These are phyloP conservation scores for Gastrolobium villosum DNA, from an alignment of 306 rosid genomes.

Conservation along the genomic window DNA sequence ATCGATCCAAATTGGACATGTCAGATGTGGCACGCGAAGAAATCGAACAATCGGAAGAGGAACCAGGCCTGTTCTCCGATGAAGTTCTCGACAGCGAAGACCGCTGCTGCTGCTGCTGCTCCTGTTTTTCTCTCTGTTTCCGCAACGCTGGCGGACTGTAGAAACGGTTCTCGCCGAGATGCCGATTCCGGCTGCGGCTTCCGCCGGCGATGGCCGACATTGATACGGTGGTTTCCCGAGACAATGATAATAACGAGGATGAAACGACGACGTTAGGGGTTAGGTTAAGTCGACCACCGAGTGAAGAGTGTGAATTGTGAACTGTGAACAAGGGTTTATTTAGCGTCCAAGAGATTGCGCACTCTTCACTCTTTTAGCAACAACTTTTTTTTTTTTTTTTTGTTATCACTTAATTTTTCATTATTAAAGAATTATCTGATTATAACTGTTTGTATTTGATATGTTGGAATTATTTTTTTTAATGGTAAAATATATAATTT, in stretches of 20 bases:
- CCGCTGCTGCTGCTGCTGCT: conserved; percentile 44
- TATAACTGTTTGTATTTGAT: too few relatives aligned
- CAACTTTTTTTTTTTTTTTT: too few relatives aligned
- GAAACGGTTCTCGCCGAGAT: conserved; percentile 75
- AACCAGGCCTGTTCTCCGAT: conserved; percentile 65
- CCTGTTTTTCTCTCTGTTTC: conserved; percentile 64
- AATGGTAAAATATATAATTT: too few relatives aligned
- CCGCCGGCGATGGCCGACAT: conserved; percentile 75
- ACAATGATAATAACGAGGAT: conserved; percentile 10
- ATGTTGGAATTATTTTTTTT: neutral
- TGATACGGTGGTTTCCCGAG: conserved; percentile 37
- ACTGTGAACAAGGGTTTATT: conserved; percentile 42
- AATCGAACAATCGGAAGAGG: conserved; percentile 72
- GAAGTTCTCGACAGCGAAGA: conserved; percentile 53
- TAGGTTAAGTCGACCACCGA: conserved; percentile 25
- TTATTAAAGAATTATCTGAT: too few relatives aligned
- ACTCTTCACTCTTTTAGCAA: neutral
- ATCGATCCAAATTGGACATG: conserved; percentile 86
- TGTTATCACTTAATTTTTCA: too few relatives aligned
- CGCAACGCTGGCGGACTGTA: conserved; percentile 88
- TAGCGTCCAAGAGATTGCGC: conserved; percentile 38
- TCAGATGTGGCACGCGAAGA: conserved; percentile 66
- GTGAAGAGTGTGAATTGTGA: conserved; percentile 20
- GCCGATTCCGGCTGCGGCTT: conserved; percentile 58
- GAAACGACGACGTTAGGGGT: conserved; percentile 52